Base-by-base conservation (phyloP, 352 stramenopile genomes). In the Phytophthora kernoviae region DNA sequence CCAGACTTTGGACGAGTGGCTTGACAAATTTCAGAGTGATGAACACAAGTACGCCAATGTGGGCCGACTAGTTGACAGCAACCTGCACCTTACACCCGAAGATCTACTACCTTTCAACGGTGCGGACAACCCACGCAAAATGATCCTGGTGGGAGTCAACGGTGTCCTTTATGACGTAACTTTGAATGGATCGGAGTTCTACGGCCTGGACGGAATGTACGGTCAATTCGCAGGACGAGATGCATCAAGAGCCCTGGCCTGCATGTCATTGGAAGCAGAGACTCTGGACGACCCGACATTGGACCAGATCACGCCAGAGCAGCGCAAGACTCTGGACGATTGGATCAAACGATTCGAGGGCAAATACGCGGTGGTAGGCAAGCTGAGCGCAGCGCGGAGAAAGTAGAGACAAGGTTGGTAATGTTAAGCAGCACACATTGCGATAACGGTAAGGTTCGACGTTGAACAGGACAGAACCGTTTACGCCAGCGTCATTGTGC, bases 151-250 rank as follows among this genome's bases (percentile, higher is more conserved):
- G n/a, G 93, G 68, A 21, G 62, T 96, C 11, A 77, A 88, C 37
- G 78, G 89, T 39, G 90, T 91, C 40, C 81, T 99, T 30, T 99
- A 96, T 75, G 97, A 99, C 66, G 89, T 98, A 17, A 98, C 90
- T 8, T 64, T 90, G 41, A 93, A 94, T 44, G 86, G 94, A 0
- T 47, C 74, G 12, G 75, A 87, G 24, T 96, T 98, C 70, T 99
- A 99, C 67, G 90, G 90, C 24, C 77, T 88, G 1, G 90, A 84
- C 21, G 87, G 93, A 6, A 71, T 88, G 8, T 99, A 99, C 77
- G 71, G 89, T 43, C 75, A 87, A 46, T 98, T 99, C 74, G 96
- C 94, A 2, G 97, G 97, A 3, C 91, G 86, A 48, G 95, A 99
- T 65, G 96, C 87, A 37, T 97, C 92, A 9, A 73, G 94, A 7